Conservation (phyloP, 1,284 basidiomycete species). For the Heliocybe sulcata region DNA sequence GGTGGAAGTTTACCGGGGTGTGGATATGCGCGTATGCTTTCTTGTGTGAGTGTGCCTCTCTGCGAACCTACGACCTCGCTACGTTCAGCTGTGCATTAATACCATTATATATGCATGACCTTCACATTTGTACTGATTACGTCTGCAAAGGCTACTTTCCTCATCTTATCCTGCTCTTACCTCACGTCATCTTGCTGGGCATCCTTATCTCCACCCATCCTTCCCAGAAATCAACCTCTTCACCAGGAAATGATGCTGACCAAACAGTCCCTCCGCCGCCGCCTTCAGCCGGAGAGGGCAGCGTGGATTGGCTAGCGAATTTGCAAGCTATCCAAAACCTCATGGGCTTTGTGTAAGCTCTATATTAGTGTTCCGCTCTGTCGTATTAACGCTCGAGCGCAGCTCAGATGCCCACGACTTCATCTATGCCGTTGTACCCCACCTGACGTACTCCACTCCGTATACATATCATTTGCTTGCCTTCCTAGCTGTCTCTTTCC, state of each 20-base stretch:
- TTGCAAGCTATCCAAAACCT: conserved; percentile 76
- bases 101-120: background rate
- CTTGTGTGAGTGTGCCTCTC: conserved; percentile 43
- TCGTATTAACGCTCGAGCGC: conserved; percentile 2
- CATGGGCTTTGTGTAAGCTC: conserved; percentile 63
- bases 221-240: conserved; percentile 13
- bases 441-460: conserved; percentile 43
- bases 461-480: conserved; percentile 49
- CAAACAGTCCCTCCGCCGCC: conserved; percentile 25
- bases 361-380: conserved; percentile 1
- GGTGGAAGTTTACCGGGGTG: conserved; percentile 53
- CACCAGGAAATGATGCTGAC: conserved; percentile 7
- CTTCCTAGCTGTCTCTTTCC: conserved; percentile 32
- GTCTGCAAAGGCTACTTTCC: conserved; percentile 55
- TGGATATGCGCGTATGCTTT: conserved; percentile 68
- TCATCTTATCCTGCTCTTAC: conserved; percentile 53
- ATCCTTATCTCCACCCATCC: conserved; percentile 56
- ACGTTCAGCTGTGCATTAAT: background rate
- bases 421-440: conserved; percentile 25
- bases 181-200: conserved; percentile 45
- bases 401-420: conserved; percentile 40
- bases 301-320: conserved; percentile 69
- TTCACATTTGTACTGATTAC: background rate
- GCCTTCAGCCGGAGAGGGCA: conserved; percentile 40
- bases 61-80: background rate